phyloP scores from a whole-genome alignment of 2,329 filamentous ascomycete species.

The Septoria petroselini region DNA sequence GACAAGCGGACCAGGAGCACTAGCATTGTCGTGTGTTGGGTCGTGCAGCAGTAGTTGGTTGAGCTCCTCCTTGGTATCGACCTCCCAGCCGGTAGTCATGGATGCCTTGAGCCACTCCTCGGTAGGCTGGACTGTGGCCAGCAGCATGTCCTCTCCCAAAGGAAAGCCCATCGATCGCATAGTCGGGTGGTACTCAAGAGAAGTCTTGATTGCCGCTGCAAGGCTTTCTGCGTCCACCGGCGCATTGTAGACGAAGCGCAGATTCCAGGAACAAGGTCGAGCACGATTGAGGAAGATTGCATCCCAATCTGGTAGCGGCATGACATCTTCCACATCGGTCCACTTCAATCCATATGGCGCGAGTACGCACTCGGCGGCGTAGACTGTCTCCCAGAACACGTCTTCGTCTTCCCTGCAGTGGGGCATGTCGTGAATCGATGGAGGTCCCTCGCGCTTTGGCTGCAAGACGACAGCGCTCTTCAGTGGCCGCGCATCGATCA shows the following conservation, averaged over 20 bases:
- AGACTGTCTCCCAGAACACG: conserved; percentile 29
- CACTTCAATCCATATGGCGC: conserved; percentile 31
- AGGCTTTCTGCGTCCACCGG: conserved; percentile 25
- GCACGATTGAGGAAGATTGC: conserved; percentile 34
- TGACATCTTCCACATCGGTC: conserved; percentile 38
- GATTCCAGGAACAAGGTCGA: conserved; percentile 35
- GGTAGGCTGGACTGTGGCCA: conserved; percentile 31
- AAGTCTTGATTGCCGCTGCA: conserved; percentile 31
- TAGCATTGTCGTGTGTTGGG: conserved; percentile 32
- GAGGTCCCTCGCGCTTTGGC: conserved; percentile 32
- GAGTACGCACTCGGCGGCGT: conserved; percentile 27
- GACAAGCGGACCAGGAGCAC: conserved; percentile 32
- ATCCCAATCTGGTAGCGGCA: conserved; percentile 37
- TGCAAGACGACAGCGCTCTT: conserved; percentile 20
- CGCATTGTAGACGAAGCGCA: conserved; percentile 35
- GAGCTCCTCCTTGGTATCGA: conserved; percentile 33
- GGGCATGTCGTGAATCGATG: conserved; percentile 32
- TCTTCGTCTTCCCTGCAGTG: conserved; percentile 30
- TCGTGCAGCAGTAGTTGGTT: conserved; percentile 32
- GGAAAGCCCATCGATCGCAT: conserved; percentile 34
- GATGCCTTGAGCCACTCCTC: conserved; percentile 32
- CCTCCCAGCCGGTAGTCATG: conserved; percentile 33
- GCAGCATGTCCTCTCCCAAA: conserved; percentile 30
- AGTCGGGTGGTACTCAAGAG: conserved; percentile 33
- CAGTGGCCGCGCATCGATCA: conserved; percentile 32